A percentile compares a stretch with the other conserved stretches of the same genome.
Evolutionary conservation across 78 protist genomes (phyloP).

Genomic region (Emiliania huxleyi): DNA sequence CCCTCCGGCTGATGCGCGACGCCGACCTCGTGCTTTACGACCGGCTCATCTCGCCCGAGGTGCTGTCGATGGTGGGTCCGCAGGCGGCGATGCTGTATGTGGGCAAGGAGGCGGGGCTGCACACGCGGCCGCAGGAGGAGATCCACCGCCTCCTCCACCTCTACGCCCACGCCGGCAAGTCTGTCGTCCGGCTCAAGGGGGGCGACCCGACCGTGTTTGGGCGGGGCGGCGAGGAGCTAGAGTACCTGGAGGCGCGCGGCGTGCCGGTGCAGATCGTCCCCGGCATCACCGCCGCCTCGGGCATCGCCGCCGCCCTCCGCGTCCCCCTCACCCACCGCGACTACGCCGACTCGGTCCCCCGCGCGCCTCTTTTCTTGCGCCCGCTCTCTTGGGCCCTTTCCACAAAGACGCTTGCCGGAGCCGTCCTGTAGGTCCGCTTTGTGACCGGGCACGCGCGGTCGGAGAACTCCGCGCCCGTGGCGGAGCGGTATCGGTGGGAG

Average conservation of each 20-base stretch:
- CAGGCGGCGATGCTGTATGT: neutral
- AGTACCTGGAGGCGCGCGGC: constrained; percentile 39
- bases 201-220: constrained; percentile 71
- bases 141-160: neutral
- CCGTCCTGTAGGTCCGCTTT: too few species aligned
- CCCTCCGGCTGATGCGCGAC: neutral
- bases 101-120: constrained; percentile 25
- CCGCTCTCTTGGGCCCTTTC: too few species aligned
- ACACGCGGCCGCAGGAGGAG: neutral
- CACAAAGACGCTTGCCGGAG: too few species aligned
- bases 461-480: neutral
- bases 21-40: constrained; percentile 21
- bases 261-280: constrained; percentile 43
- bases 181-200: constrained; percentile 57
- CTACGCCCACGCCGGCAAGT: neutral
- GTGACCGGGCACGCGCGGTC: constrained; percentile 42
- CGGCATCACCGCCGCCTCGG: constrained; percentile 44
- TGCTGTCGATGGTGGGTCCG: neutral
- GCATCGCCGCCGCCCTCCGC: constrained; percentile 37
- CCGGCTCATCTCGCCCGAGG: constrained; percentile 11
- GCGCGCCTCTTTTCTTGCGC: too few species aligned
- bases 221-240: constrained; percentile 61
- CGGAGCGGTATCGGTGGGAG: neutral
- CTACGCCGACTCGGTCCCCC: constrained; percentile 42
- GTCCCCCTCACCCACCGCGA: constrained; percentile 64